Evolutionary conservation across 495 filamentous ascomycete species (phyloP), one percentile per base, ranked within the genome.

Genomic region (Aspergillus taichungensis): DNA sequence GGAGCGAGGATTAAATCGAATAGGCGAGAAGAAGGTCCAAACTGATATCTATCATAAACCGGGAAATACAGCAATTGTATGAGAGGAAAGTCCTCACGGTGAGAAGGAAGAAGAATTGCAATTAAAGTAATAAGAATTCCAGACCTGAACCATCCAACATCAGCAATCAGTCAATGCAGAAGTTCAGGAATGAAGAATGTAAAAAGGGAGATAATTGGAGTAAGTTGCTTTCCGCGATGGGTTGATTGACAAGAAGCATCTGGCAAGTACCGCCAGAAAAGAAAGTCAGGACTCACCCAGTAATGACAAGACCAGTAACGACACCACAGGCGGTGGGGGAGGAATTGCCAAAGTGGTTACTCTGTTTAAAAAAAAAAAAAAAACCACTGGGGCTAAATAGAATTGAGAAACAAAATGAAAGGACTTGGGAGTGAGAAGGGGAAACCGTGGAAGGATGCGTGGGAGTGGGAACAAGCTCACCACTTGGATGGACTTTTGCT

Each of bases 241-340:
- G 5, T 12, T 12, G 12, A 34, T 34, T 34, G 12, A 10, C 12
- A 1, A 34, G 12, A 34, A 34, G 32, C 32, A 10, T 34, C 32
- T 34, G 32, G 9, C 12, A 12, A 10, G 9, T 34, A 10, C 12
- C 12, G 32, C 12, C 2, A 34, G 12, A 34, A 12, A 34, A 34
- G 12, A 34, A 2, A 34, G 12, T 34, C 2, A 34, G 9, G 5
- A 34, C 32, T 10, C 9, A 34, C 9, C 12, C 5, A 34, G 9
- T 34, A 34, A 34, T 34, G 18, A 24, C 4, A 1, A 24, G 18
- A 24, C 18, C 18, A 4, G 18, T 24, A 24, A 24, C 18, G 18
- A 24, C 18, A 50, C 40, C 46, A 56, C 49, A 37, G 35, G 40
- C 45, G 28, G 46, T 47, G 42, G 50, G 46, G 18, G 36, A 34